Base-by-base conservation (phyloP, 169 alveolate genomes). In the Amoebophrya sp. region DNA sequence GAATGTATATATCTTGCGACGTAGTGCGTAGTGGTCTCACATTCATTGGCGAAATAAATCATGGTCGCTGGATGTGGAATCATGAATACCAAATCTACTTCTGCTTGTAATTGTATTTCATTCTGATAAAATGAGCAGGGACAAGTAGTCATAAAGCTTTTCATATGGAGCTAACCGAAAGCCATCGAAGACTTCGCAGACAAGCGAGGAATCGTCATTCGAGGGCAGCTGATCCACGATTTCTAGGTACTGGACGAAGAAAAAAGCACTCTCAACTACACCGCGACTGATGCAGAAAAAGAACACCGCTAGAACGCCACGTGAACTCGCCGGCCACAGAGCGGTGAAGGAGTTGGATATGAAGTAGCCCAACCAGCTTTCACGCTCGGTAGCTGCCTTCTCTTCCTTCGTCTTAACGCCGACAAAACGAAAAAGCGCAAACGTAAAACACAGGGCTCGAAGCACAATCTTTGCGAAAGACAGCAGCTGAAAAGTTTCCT, bases 201-300 rank as follows among this genome's bases (percentile, higher is more conserved):
- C 83, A 1, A 65, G 83, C 33, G 1, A 6, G 36, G 38, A 1
- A 36, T 65, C 83, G 83, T 65, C 83, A 10, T 1, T 65, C 39
- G 83, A 6, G 83, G 12, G 83, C 39, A 29, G 83, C 10, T 36
- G 83, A 6, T 26, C 2, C 83, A 26, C 83, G 26, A 65, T 26
- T 26, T 65, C 83, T 10, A 65, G 83, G 83, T 65, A 65, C 83
- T 65, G 83, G 33, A 65, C 83, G 38, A 65, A 29, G 83, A 65
- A 65, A 26, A 65, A 65, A 29, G n/a, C 2, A 36, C n/a, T 65
- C 26, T 65, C 83, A 29, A 65, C 83, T 10, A 65, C 39, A 6
- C 83, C 83, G 2, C 83, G 83, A 10, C 39, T 26, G 2, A 65
- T 10, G 10, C 39, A 29, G 83, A 65, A 65, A 26, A 29, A 65